Evolutionary conservation across 2,329 filamentous ascomycete species (phyloP), one percentile per base, ranked within the genome.

Genomic region (Pseudonectria foliicola): DNA sequence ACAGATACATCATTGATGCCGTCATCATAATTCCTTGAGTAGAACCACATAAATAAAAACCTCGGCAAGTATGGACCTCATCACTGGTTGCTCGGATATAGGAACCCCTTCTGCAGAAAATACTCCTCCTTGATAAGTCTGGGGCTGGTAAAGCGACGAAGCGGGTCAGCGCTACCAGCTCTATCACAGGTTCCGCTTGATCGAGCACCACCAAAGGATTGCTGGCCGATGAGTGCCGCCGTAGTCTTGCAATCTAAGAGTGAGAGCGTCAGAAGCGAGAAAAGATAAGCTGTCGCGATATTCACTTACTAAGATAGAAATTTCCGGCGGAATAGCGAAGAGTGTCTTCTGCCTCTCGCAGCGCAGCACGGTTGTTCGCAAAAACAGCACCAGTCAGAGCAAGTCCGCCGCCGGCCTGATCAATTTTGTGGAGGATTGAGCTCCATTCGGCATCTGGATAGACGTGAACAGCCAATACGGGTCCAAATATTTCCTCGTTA

Each of bases 401-500:
- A 38, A 70, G 68, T 1, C 60, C 61, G 6, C 61, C 66, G 1
- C 64, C 64, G 13, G 60, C 55, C 38, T 56, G 42, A 44, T 70
- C 66, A 11, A 70, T 54, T 11, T 53, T 48, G n/a, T 55, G 48
- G 11, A 67, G 43, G 4, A 60, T 46, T 4, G 52, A 40, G 3
- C 54, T 55, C 42, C 58, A 68, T 18, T 53, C 62, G 43, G 58
- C 62, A 54, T 93, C 86, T 39, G 85, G 77, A 66, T 92, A 94
- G 40, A 89, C 75, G 58, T 93, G 76, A 8, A 82, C 63, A 13
- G 77, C 74, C 10, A 92, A 66, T 32, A 93, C 63, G 11, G 86
- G 86, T 2, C 86, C 86, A 54, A 94, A 94, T 36, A 93, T 77
- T 61, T 94, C 87, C 33, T 77, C 80, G 31, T 71, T 77, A 29